Percentiles rank a stretch among this genome's conserved stretches.
phyloP scores from a whole-genome alignment of 768 basidiomycete species.

The Termitomyces sp. region DNA sequence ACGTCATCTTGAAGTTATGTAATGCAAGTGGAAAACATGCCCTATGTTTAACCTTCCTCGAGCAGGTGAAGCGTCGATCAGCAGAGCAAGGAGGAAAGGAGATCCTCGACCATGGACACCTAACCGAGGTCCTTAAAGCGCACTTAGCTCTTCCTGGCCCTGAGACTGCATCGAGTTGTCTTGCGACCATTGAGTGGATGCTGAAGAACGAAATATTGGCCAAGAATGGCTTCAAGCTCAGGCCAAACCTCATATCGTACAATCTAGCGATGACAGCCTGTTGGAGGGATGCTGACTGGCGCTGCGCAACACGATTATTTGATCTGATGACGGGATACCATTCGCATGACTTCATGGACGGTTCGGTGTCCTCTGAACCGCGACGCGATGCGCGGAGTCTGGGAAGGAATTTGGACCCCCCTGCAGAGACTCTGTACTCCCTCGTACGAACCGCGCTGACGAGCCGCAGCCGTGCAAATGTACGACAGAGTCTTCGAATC shows the following conservation, averaged over 20 bases:
- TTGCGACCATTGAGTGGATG: constrained; percentile 67
- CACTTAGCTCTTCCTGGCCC: constrained; percentile 35
- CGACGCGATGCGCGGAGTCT: constrained; percentile 33
- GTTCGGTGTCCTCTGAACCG: constrained; percentile 29
- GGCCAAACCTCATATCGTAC: constrained; percentile 46
- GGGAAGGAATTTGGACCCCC: constrained; percentile 40
- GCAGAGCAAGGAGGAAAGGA: constrained; percentile 27
- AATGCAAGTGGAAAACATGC: constrained; percentile 38
- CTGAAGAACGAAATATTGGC: constrained; percentile 44
- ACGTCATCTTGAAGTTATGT: constrained; percentile 52
- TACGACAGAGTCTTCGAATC: constrained; percentile 60
- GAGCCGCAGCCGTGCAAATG: constrained; percentile 40
- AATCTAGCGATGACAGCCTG: constrained; percentile 60
- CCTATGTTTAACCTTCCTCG: constrained; percentile 50
- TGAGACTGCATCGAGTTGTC: constrained; percentile 39
- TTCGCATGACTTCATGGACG: constrained; percentile 47
- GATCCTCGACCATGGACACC: constrained; percentile 46
- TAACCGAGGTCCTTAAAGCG: constrained; percentile 58
- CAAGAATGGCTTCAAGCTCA: constrained; percentile 38
- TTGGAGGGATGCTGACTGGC: constrained; percentile 62
- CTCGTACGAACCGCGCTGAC: constrained; percentile 55
- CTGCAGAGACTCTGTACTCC: constrained; percentile 48
- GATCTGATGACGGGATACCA: constrained; percentile 71
- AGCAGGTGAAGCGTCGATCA: constrained; percentile 49
- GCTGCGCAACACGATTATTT: constrained; percentile 46